Evolutionary conservation across 768 basidiomycete genomes (phyloP).

Genomic region (Lactarius sanguifluus): DNA sequence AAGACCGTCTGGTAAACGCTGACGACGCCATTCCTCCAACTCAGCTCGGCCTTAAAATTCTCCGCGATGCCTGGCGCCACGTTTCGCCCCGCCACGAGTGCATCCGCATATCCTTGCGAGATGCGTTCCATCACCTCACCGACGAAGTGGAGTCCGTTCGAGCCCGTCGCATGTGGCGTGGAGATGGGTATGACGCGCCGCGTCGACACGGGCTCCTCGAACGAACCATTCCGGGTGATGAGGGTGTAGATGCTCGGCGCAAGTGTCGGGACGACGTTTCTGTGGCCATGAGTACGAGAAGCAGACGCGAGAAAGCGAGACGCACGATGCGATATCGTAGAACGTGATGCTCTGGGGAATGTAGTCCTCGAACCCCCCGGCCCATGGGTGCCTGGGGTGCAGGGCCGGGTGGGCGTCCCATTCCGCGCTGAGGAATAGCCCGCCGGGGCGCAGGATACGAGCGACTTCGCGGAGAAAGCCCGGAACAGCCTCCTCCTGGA

Average conservation of each 20-base stretch:
- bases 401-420: constrained; percentile 46
- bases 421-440: constrained; percentile 67
- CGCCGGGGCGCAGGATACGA: constrained; percentile 68
- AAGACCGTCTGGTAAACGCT: constrained; percentile 25
- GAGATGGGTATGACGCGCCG: constrained; percentile 28
- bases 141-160: constrained; percentile 8
- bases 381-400: constrained; percentile 23
- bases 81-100: constrained; percentile 14
- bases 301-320: not conserved
- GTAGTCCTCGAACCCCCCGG: not conserved
- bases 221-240: constrained; percentile 13
- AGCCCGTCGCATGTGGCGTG: not conserved
- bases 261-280: constrained; percentile 15
- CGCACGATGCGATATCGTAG: constrained; percentile 17
- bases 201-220: constrained; percentile 16
- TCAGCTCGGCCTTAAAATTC: constrained; percentile 21
- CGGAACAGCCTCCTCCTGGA: constrained; percentile 56
- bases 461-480: constrained; percentile 54
- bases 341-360: constrained; percentile 23
- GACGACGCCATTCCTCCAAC: constrained; percentile 8
- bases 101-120: constrained; percentile 15
- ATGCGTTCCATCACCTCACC: constrained; percentile 14
- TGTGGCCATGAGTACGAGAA: not conserved
- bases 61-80: constrained; percentile 13
- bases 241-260: constrained; percentile 19